Evolutionary conservation across 1,139 yeast species (phyloP).

Genomic region (Taphrina communis): DNA sequence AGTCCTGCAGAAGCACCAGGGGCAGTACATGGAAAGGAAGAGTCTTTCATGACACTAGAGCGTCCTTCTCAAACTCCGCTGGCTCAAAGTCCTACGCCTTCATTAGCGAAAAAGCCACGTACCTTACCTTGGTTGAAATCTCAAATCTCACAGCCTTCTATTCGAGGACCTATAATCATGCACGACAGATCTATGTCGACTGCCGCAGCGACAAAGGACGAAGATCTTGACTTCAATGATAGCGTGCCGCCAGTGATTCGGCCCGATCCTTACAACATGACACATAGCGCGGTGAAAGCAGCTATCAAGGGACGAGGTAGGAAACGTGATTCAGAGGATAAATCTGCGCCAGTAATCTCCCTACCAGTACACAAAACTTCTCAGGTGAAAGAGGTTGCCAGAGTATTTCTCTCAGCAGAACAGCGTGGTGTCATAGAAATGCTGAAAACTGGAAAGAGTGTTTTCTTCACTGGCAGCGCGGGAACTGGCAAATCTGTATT

Average conservation of each 20-base stretch:
- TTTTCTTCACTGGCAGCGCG: slow-evolving; percentile 93
- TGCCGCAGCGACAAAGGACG: slow-evolving; percentile 1
- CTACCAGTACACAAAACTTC: slow-evolving; percentile 6
- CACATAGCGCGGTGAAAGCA: slow-evolving; percentile 26
- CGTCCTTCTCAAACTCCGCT: slow-evolving; percentile 4
- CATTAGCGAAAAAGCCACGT: slow-evolving; percentile 5
- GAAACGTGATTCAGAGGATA: slow-evolving; percentile 20
- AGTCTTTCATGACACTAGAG: not conserved
- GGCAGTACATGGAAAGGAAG: not conserved
- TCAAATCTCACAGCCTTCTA: not conserved
- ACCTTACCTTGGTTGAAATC: slow-evolving; percentile 11
- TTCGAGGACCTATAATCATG: not conserved
- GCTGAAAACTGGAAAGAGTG: slow-evolving; percentile 61
- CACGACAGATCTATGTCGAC: slow-evolving; percentile 7
- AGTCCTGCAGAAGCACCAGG: not conserved
- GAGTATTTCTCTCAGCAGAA: slow-evolving; percentile 64
- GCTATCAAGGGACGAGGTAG: slow-evolving; percentile 22
- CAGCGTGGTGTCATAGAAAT: slow-evolving; percentile 71
- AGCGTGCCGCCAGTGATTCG: not conserved
- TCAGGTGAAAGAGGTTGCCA: slow-evolving; percentile 37
- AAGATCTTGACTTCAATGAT: slow-evolving; percentile 1
- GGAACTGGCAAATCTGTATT: slow-evolving; percentile 89
- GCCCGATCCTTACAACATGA: slow-evolving; percentile 22
- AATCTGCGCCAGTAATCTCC: not conserved
- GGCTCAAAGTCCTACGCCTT: not conserved